phyloP scores from a whole-genome alignment of 805 yeast genomes.

The Zygotorulaspora chibaensis region DNA sequence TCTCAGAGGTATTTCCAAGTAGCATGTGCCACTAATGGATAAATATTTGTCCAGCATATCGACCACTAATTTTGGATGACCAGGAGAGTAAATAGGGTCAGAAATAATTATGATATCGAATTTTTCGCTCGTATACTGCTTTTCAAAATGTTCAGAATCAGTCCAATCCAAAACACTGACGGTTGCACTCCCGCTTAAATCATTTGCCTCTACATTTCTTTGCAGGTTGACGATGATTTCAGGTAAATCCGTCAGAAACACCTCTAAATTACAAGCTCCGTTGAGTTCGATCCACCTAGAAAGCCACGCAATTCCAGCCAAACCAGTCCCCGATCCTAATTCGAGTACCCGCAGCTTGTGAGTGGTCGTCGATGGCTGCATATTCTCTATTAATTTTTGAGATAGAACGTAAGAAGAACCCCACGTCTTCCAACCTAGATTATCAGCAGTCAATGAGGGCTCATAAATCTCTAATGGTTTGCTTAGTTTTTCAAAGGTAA shows the following conservation, averaged over 20 bases:
- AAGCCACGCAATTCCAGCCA: constrained; percentile 70
- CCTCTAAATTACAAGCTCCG: constrained; percentile 42
- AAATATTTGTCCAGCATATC: constrained; percentile 53
- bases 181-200: constrained; percentile 26
- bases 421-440: constrained; percentile 92
- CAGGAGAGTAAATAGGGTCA: constrained; percentile 83
- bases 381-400: constrained; percentile 40
- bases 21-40: constrained; percentile 41
- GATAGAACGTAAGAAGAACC: constrained; percentile 80
- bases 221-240: constrained; percentile 68
- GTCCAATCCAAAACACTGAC: constrained; percentile 76
- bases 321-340: constrained; percentile 94
- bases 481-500: constrained; percentile 42
- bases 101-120: constrained; percentile 67
- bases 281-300: constrained; percentile 32
- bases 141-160: constrained; percentile 43
- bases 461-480: constrained; percentile 48
- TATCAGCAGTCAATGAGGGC: constrained; percentile 83
- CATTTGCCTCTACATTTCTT: constrained; percentile 56
- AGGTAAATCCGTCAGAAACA: constrained; percentile 68
- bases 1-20: constrained; percentile 76
- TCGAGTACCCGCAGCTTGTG: constrained; percentile 47
- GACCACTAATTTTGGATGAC: constrained; percentile 73
- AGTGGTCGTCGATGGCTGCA: neutral
- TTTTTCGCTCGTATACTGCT: constrained; percentile 28